Conservation (phyloP, 306 rosid species). For the Sphenostylis stenocarpa region DNA sequence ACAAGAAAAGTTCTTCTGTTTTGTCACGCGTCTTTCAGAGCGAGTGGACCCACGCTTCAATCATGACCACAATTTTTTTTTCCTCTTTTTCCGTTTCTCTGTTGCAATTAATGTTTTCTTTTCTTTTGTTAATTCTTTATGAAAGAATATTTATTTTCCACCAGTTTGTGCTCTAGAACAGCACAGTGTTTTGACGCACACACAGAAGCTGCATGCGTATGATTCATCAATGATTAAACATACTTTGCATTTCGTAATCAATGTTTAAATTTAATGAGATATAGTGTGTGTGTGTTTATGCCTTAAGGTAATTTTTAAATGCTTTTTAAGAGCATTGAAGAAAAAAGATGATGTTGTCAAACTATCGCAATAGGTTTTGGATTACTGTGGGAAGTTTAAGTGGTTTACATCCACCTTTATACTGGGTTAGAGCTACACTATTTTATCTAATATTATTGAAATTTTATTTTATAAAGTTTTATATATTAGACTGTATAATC, state of each 20-base stretch:
- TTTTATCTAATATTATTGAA: too few species aligned
- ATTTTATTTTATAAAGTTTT: too few species aligned
- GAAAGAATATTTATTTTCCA: background rate
- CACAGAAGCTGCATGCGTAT: constrained; percentile 21
- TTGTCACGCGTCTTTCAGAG: constrained; percentile 38
- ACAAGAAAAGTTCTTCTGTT: constrained; percentile 43
- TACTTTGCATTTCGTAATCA: constrained; percentile 27
- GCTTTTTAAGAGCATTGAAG: too few species aligned
- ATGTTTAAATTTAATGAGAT: constrained; percentile 17
- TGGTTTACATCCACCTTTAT: too few species aligned
- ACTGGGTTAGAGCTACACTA: too few species aligned
- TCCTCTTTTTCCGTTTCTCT: constrained; percentile 13
- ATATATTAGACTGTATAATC: too few species aligned
- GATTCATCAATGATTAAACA: constrained; percentile 43
- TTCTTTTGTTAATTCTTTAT: background rate
- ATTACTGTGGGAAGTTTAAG: too few species aligned
- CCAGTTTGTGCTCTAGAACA: background rate
- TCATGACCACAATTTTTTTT: constrained; percentile 32
- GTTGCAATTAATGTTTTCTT: background rate
- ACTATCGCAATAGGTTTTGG: too few species aligned
- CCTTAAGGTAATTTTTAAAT: background rate
- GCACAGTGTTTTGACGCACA: background rate
- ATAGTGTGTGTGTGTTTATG: too few species aligned
- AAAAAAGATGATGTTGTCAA: background rate
- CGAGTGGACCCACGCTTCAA: constrained; percentile 26